Percentiles rank a stretch among this genome's conserved stretches.
Conservation (phyloP, 345 rosid genomes). For the Cardamine resedifolia region DNA sequence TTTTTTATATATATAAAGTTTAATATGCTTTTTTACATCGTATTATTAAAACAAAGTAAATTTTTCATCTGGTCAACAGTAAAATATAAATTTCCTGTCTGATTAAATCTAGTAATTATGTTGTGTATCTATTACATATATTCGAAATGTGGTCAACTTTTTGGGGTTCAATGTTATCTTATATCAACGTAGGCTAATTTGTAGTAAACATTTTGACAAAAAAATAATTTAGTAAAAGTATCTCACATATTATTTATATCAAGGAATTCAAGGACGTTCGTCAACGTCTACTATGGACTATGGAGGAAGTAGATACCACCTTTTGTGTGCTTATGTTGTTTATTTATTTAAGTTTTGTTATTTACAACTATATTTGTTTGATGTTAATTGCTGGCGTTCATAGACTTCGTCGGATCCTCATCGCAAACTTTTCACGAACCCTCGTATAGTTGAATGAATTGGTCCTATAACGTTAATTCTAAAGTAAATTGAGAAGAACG, state of each 20-base stretch:
- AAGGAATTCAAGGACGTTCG: background rate
- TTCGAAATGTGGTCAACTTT: background rate
- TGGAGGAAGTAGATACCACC: background rate
- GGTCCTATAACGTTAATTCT: background rate
- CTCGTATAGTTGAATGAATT: too few relatives aligned
- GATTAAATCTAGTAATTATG: background rate
- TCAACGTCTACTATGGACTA: background rate
- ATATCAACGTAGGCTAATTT: background rate
- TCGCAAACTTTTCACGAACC: too few relatives aligned
- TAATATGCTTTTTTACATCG: background rate
- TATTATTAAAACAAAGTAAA: background rate
- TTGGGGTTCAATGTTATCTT: background rate
- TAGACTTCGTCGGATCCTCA: too few relatives aligned
- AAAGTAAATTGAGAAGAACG: too few relatives aligned
- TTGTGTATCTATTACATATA: background rate
- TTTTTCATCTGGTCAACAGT: background rate
- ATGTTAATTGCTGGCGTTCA: background rate
- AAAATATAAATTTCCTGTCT: too few relatives aligned
- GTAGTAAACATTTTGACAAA: background rate
- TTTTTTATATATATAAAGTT: too few relatives aligned
- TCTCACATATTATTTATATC: background rate
- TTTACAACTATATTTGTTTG: background rate
- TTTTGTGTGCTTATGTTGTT: too few relatives aligned
- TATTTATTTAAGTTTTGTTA: background rate
- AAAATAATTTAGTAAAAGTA: background rate